Base-by-base conservation (phyloP, 225 moss, liverwort and hornwort genomes). In the Physcomitrium patens region DNA sequence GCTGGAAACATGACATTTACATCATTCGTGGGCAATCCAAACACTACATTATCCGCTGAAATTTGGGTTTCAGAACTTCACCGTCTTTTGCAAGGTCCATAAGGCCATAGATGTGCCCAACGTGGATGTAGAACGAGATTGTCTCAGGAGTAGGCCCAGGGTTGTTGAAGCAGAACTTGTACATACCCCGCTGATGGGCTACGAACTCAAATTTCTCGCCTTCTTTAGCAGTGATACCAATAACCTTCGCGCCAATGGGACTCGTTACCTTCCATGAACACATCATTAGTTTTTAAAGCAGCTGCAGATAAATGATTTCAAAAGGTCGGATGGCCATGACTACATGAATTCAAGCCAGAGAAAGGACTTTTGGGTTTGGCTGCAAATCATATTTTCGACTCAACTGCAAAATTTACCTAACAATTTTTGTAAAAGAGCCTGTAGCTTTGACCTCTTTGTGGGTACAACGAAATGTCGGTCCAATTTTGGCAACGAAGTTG, bases 121-220 rank as follows among this genome's bases (percentile, higher is more conserved):
- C 95, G 75, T 90, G 93, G 50, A 96, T 79, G 50, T 85, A 72
- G 54, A 96, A 93, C 24, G 91, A 90, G 19, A 96, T 89, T 18
- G 84, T 78, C 82, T 96, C 90, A 31, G 89, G 87, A 67, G 78
- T 76, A n/a, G 79, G 10, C 12, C 81, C 63, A 23, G 96, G 91
- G 48, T 96, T 96, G 17, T 68, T 77, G 84, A 93, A 96, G 82
- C 95, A 96, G 47, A 96, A 81, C 54, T 81, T 90, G 75, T 91
- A 90, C 70, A 86, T 60, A 12, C 95, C 93, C 51, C 54, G 65
- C 50, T 83, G 74, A 31, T 63, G 77, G 17, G 96, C 91, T 72
- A 11, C 73, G 61, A 96, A 93, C 53, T 86, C 67, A 77, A 93
- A 96, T 69, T 89, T 87, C 79, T 93, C 78, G 16, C 93, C 95